A percentile compares a stretch with the other conserved stretches of the same genome.
Evolutionary conservation across 2,329 filamentous ascomycete species (phyloP).

Genomic region (Dactylellina leptospora): DNA sequence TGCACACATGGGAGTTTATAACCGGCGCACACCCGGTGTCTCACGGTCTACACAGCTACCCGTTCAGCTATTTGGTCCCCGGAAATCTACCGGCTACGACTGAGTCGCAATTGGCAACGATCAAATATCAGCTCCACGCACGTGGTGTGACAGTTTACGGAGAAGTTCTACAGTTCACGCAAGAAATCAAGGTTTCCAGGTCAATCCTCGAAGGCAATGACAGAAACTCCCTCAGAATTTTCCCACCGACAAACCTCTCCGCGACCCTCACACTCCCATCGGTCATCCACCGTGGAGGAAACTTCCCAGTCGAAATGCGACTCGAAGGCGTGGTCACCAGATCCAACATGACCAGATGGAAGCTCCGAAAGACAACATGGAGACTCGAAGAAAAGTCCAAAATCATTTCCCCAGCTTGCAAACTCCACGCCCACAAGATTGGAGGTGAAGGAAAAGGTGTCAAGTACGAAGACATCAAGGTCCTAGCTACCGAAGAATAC

Average conservation of each 20-base stretch:
- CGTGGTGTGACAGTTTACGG: conserved; percentile 70
- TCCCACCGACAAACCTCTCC: conserved; percentile 93
- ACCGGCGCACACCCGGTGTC: conserved; percentile 63
- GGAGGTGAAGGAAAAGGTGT: conserved; percentile 74
- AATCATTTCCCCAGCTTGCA: conserved; percentile 80
- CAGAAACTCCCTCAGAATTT: conserved; percentile 90
- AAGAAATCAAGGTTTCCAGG: conserved; percentile 77
- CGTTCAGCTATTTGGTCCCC: conserved; percentile 85
- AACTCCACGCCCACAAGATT: conserved; percentile 74
- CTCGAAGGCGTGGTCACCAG: conserved; percentile 87
- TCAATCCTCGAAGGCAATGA: conserved; percentile 80
- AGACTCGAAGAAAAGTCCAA: conserved; percentile 87
- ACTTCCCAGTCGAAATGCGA: conserved; percentile 79
- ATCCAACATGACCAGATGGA: conserved; percentile 80
- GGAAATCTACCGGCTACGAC: conserved; percentile 87
- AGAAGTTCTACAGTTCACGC: conserved; percentile 72
- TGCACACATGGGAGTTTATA: conserved; percentile 82
- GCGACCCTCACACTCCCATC: conserved; percentile 82
- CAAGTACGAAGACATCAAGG: conserved; percentile 76
- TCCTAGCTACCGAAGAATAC: conserved; percentile 81
- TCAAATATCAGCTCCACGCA: conserved; percentile 81
- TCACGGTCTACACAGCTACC: conserved; percentile 76
- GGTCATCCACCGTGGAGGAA: conserved; percentile 84
- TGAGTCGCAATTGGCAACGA: conserved; percentile 74
- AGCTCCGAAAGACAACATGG: conserved; percentile 90